Evolutionary conservation across 495 filamentous ascomycete species (phyloP), one percentile per base, ranked within the genome.

Genomic region (Talaromyces adpressus): DNA sequence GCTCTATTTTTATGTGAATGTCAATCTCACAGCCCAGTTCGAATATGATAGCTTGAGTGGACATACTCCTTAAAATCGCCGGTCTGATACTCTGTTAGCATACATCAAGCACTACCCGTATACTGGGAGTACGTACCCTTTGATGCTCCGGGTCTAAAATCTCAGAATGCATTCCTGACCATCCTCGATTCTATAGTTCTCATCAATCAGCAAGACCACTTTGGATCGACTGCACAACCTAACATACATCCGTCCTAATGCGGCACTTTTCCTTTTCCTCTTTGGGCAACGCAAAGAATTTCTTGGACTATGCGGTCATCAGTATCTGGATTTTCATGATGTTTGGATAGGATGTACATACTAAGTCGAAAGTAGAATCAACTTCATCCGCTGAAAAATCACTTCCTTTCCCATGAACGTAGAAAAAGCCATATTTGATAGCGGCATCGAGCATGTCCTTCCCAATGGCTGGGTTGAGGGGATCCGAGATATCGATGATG

Each of bases 41-140:
- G 27, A 27, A 27, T 27, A 27, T 27, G 3, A 27, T 27, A 27
- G 27, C 27, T 27, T 27, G 27, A 27, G 27, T 27, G 27, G 27
- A 27, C 27, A 27, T 78, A 95, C 92, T 96, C 93, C 81, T 97
- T 97, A 70, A 92, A 92, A 68, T 98, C 93, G 16, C 92, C 93
- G 20, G 86, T 84, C 90, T 93, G 68, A 49, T 27, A 11, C 32
- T 27, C 41, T 45, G n/a, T 56, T 56, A 51, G 39, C 30, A 59
- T 56, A 56, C n/a, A 1, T 62, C 14, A 22, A 61, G 25, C 0
- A 47, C 41, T 23, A n/a, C n/a, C n/a, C n/a, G n/a, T n/a, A 39
- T 29, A 12, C 41, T 39, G 47, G 5, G 1, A 9, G 18, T 49
- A 49, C n/a, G 65, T 80, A 92, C 91, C 71, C 88, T 85, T 71